Percentiles rank a stretch among this genome's conserved stretches.
phyloP scores from a whole-genome alignment of 345 rosid species.

The Eutrema heterophyllum region DNA sequence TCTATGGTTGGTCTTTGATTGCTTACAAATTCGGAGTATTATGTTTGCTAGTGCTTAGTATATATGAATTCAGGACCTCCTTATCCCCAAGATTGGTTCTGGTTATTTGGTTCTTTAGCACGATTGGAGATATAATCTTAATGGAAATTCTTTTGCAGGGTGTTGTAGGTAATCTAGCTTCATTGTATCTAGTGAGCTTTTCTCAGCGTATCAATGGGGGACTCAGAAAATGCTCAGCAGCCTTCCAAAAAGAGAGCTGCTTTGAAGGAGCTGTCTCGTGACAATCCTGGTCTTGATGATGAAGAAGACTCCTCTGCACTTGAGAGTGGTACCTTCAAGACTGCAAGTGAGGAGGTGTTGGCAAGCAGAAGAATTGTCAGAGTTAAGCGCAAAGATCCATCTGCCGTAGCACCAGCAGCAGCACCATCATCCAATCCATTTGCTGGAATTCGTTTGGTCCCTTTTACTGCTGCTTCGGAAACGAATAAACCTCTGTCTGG shows the following conservation, averaged over 20 bases:
- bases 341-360: constrained; percentile 75
- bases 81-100: not conserved
- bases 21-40: no score
- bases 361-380: constrained; percentile 71
- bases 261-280: constrained; percentile 74
- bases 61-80: not conserved
- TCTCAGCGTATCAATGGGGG: constrained; percentile 48
- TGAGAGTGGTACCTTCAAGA: constrained; percentile 77
- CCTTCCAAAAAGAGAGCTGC: constrained; percentile 89
- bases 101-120: not conserved
- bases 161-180: constrained; percentile 8
- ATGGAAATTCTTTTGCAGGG: not conserved
- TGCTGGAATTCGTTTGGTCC: constrained; percentile 62
- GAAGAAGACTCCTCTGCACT: constrained; percentile 57
- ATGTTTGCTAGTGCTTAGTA: no score
- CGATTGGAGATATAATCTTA: not conserved
- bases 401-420: not conserved
- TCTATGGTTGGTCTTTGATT: not conserved
- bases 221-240: constrained; percentile 60
- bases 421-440: constrained; percentile 72
- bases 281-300: constrained; percentile 87
- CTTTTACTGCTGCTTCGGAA: constrained; percentile 24
- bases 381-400: constrained; percentile 50
- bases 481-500: constrained; percentile 2
- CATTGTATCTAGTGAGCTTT: not conserved